Evolutionary conservation across 2,329 filamentous ascomycete genomes (phyloP).

Genomic region (Epichloe aotearoae): DNA sequence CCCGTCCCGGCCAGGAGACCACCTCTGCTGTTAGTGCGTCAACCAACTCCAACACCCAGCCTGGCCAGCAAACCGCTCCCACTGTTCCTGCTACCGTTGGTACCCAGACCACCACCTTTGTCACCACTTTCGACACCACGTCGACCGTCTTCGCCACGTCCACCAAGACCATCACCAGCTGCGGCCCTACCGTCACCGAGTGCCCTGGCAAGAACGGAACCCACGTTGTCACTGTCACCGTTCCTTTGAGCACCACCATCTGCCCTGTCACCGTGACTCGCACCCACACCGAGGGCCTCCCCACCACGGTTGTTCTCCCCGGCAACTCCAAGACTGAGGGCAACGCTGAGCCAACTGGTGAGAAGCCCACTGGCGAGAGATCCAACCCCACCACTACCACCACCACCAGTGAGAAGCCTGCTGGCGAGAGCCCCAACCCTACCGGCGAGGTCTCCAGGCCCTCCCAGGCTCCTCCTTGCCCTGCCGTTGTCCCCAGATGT

Average conservation of each 20-base stretch:
- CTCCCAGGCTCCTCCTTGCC: slow-evolving; percentile 31
- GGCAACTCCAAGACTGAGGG: slow-evolving; percentile 6
- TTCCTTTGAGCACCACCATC: slow-evolving; percentile 46
- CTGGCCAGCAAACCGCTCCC: slow-evolving; percentile 3
- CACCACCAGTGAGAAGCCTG: not conserved
- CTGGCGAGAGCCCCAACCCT: slow-evolving; percentile 6
- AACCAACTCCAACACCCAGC: not conserved
- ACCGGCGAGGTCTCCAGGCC: slow-evolving; percentile 6
- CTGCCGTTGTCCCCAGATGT: slow-evolving; percentile 69
- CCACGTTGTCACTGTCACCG: slow-evolving; percentile 36
- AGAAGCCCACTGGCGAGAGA: slow-evolving; percentile 7
- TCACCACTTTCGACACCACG: slow-evolving; percentile 29
- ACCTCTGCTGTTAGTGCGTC: not conserved
- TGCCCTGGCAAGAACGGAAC: slow-evolving; percentile 38
- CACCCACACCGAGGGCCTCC: slow-evolving; percentile 20
- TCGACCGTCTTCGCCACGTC: slow-evolving; percentile 38
- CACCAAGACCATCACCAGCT: slow-evolving; percentile 36
- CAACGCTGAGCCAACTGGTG: slow-evolving; percentile 5
- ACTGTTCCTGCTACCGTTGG: not conserved
- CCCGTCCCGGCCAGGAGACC: slow-evolving; percentile 1
- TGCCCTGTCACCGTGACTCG: slow-evolving; percentile 47
- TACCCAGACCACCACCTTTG: slow-evolving; percentile 7
- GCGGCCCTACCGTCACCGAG: slow-evolving; percentile 30
- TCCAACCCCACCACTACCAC: slow-evolving; percentile 3
- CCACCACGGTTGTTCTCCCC: slow-evolving; percentile 9